Percentiles rank a stretch among this genome's conserved stretches.
Evolutionary conservation across 805 yeast genomes (phyloP).

Genomic region (Yamadazyma ubonensis): DNA sequence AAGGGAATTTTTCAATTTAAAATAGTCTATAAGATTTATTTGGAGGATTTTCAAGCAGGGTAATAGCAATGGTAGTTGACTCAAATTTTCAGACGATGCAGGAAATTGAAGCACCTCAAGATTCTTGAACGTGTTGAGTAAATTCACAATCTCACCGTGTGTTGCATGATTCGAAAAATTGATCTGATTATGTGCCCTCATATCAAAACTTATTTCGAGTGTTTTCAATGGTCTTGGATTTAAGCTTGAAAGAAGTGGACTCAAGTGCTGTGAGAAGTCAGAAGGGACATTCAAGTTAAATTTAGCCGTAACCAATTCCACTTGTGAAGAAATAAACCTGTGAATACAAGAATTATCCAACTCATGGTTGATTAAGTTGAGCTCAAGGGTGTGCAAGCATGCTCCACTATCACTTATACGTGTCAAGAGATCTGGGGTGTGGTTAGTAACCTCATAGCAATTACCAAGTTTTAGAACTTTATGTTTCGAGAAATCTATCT

Average conservation of each 20-base stretch:
- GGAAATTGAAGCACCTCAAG: slow-evolving; percentile 12
- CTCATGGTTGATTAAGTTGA: slow-evolving; percentile 12
- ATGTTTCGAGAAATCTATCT: slow-evolving; percentile 8
- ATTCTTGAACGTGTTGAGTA: slow-evolving; percentile 8
- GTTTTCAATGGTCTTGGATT: neutral
- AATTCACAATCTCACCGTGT: slow-evolving; percentile 3
- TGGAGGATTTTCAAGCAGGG: slow-evolving; percentile 9
- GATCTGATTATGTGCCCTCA: slow-evolving; percentile 11
- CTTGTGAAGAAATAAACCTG: slow-evolving; percentile 3
- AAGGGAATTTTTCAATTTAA: slow-evolving; percentile 12
- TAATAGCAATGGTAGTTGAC: slow-evolving; percentile 2
- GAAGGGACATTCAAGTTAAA: slow-evolving; percentile 12
- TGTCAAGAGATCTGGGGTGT: neutral
- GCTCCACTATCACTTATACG: neutral
- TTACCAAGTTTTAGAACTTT: slow-evolving; percentile 12
- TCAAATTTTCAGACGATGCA: slow-evolving; percentile 8
- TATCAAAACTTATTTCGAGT: slow-evolving; percentile 10
- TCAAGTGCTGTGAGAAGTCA: slow-evolving; percentile 8
- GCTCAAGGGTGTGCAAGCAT: slow-evolving; percentile 7
- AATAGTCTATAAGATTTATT: slow-evolving; percentile 14
- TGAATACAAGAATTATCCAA: slow-evolving; percentile 7
- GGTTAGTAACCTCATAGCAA: slow-evolving; percentile 11
- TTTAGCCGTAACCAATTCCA: slow-evolving; percentile 1
- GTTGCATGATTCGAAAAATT: slow-evolving; percentile 5
- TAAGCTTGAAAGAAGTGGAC: slow-evolving; percentile 2